Percentiles rank a stretch among this genome's conserved stretches.
These are phyloP conservation scores for Danielia reshetovae DNA, from an alignment of 805 yeast species.

Conservation along the genomic window DNA sequence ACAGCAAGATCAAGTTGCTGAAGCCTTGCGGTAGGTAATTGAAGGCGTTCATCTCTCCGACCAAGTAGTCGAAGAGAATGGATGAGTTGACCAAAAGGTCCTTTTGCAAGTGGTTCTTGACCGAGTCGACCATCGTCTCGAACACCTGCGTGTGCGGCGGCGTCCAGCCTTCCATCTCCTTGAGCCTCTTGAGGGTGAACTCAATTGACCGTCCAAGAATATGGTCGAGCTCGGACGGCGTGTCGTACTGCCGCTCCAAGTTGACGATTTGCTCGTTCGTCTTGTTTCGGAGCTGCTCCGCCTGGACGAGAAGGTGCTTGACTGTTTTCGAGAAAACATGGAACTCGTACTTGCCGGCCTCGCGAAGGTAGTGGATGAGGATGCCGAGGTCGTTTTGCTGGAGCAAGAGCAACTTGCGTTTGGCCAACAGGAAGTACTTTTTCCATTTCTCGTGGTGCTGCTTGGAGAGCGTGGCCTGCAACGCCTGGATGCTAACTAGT, in stretches of 20 bases:
- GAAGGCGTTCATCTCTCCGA: conserved; percentile 22
- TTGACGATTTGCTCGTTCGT: conserved; percentile 44
- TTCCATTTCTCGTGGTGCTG: conserved; percentile 44
- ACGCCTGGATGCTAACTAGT: conserved; percentile 38
- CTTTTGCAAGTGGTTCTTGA: conserved; percentile 48
- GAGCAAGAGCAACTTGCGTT: conserved; percentile 34
- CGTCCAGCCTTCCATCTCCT: conserved; percentile 57
- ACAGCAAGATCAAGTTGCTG: conserved; percentile 1
- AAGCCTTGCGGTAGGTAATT: conserved; percentile 7
- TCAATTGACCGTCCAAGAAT: conserved; percentile 44
- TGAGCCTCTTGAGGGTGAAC: conserved; percentile 43
- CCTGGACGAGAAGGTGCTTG: conserved; percentile 7
- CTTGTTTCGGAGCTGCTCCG: conserved; percentile 31
- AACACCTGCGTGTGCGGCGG: conserved; percentile 40
- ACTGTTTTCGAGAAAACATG: background rate
- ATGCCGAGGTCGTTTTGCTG: conserved; percentile 9
- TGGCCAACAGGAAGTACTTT: conserved; percentile 42
- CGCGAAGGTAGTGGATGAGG: background rate
- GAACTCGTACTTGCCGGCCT: background rate
- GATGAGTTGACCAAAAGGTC: conserved; percentile 57
- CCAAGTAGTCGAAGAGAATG: conserved; percentile 47
- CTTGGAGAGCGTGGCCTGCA: conserved; percentile 38
- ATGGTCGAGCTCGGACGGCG: conserved; percentile 50
- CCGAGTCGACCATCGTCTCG: conserved; percentile 35
- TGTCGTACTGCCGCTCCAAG: conserved; percentile 47